Conservation (phyloP, 352 stramenopile species). For the Phytopythium ostracodes region DNA sequence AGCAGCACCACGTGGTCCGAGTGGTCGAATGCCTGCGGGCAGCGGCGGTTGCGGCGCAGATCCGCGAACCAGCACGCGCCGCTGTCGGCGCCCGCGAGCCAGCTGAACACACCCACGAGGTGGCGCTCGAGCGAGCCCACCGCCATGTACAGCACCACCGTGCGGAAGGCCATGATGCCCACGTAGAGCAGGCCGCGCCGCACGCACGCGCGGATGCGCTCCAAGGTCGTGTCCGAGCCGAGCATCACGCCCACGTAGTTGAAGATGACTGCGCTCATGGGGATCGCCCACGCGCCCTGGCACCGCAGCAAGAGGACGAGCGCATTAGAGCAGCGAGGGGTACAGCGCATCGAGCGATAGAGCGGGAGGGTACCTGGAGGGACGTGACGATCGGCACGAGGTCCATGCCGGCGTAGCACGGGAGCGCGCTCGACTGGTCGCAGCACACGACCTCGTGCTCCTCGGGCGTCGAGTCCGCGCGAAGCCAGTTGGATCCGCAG, state of each 20-base stretch:
- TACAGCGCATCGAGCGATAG: no score
- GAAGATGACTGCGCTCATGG: slow-evolving; percentile 49
- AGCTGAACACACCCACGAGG: slow-evolving; percentile 33
- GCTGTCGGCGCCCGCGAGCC: slow-evolving; percentile 9
- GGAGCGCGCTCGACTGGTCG: slow-evolving; percentile 20
- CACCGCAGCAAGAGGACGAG: neutral
- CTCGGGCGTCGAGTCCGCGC: slow-evolving; percentile 21
- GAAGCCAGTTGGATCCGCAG: slow-evolving; percentile 69
- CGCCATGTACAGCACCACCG: slow-evolving; percentile 61
- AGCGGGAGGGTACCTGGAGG: slow-evolving; percentile 26
- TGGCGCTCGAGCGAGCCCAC: slow-evolving; percentile 49
- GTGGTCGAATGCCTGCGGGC: slow-evolving; percentile 59
- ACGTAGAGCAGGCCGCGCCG: slow-evolving; percentile 57
- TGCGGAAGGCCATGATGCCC: slow-evolving; percentile 55
- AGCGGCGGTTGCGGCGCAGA: slow-evolving; percentile 48
- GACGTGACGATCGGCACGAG: slow-evolving; percentile 45
- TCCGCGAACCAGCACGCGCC: slow-evolving; percentile 57
- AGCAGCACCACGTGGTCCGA: slow-evolving; percentile 79
- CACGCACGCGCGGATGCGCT: slow-evolving; percentile 47
- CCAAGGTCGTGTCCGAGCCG: slow-evolving; percentile 37
- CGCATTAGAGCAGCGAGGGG: neutral
- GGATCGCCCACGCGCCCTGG: slow-evolving; percentile 62
- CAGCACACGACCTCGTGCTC: slow-evolving; percentile 52
- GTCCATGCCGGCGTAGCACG: slow-evolving; percentile 70
- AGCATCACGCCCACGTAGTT: slow-evolving; percentile 75